Evolutionary conservation across 2,329 filamentous ascomycete species (phyloP).

Genomic region (Bipolaris cookei): DNA sequence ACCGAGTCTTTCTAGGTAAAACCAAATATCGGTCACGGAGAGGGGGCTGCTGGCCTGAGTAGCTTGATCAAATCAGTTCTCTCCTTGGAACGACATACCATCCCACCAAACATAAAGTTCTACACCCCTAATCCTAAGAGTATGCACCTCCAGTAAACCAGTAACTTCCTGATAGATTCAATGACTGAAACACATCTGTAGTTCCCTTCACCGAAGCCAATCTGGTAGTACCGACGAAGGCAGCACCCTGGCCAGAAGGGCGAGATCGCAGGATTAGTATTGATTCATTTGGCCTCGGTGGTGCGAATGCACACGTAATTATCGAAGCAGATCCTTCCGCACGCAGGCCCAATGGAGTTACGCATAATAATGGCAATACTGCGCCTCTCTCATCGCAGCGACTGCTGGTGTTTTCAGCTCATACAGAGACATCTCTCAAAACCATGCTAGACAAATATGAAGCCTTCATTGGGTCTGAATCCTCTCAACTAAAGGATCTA

Average conservation of each 20-base stretch:
- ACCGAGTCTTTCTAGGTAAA: not conserved
- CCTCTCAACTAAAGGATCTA: too few species aligned
- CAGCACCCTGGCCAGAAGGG: constrained; percentile 48
- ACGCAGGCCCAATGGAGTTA: too few species aligned
- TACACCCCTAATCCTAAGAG: constrained; percentile 26
- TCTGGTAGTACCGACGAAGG: constrained; percentile 56
- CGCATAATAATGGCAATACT: constrained; percentile 2
- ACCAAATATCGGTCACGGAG: constrained; percentile 29
- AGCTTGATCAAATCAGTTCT: constrained; percentile 6
- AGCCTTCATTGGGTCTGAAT: too few species aligned
- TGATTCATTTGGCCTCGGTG: constrained; percentile 34
- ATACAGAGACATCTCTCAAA: too few species aligned
- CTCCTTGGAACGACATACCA: constrained; percentile 61
- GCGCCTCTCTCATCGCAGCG: not conserved
- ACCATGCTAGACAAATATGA: too few species aligned
- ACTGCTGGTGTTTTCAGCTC: not conserved
- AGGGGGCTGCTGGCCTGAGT: constrained; percentile 15
- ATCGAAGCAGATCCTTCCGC: constrained; percentile 19
- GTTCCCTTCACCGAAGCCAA: constrained; percentile 32
- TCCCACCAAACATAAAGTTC: constrained; percentile 45
- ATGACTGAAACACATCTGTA: too few species aligned
- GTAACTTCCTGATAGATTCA: too few species aligned
- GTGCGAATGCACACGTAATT: constrained; percentile 35
- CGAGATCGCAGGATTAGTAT: constrained; percentile 18
- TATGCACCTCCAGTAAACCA: too few species aligned